A percentile compares a stretch with the other conserved stretches of the same genome.
phyloP scores from a whole-genome alignment of 805 yeast species.

The Helenozyma rhizophorensis region DNA sequence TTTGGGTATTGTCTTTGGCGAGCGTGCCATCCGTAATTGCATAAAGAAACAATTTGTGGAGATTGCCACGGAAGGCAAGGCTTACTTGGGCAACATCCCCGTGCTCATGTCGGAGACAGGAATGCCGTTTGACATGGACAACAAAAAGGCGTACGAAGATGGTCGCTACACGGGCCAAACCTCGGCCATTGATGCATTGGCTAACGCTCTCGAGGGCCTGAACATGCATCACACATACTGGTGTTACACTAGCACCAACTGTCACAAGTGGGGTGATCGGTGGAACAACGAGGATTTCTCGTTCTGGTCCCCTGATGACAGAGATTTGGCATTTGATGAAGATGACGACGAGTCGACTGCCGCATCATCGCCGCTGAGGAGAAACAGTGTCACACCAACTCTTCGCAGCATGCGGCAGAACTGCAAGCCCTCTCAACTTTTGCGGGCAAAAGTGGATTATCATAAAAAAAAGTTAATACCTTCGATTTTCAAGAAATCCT shows the following conservation, averaged over 20 bases:
- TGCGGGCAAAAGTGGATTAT: constrained; percentile 8
- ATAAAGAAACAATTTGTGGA: constrained; percentile 63
- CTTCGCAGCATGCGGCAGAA: constrained; percentile 9
- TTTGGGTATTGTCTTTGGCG: constrained; percentile 78
- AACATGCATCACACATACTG: constrained; percentile 75
- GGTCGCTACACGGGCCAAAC: constrained; percentile 75
- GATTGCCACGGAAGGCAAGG: constrained; percentile 60
- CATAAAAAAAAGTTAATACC: constrained; percentile 10
- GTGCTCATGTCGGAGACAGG: constrained; percentile 91
- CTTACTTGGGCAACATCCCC: constrained; percentile 66
- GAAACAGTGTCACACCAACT: constrained; percentile 12
- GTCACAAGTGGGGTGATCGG: constrained; percentile 81
- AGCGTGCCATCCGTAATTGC: constrained; percentile 67
- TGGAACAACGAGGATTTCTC: constrained; percentile 97
- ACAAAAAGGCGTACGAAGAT: constrained; percentile 59
- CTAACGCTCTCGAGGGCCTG: constrained; percentile 72
- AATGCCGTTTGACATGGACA: constrained; percentile 94
- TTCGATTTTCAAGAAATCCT: constrained; percentile 6
- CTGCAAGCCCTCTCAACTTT: constrained; percentile 5
- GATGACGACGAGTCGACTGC: constrained; percentile 3
- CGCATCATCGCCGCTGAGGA: constrained; percentile 8
- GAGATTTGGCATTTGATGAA: constrained; percentile 21
- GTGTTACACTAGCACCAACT: constrained; percentile 73
- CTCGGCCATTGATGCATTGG: constrained; percentile 77
- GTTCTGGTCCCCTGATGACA: constrained; percentile 70